These are phyloP conservation scores for Trametes elegans DNA, from an alignment of 768 basidiomycete species.

Conservation along the genomic window DNA sequence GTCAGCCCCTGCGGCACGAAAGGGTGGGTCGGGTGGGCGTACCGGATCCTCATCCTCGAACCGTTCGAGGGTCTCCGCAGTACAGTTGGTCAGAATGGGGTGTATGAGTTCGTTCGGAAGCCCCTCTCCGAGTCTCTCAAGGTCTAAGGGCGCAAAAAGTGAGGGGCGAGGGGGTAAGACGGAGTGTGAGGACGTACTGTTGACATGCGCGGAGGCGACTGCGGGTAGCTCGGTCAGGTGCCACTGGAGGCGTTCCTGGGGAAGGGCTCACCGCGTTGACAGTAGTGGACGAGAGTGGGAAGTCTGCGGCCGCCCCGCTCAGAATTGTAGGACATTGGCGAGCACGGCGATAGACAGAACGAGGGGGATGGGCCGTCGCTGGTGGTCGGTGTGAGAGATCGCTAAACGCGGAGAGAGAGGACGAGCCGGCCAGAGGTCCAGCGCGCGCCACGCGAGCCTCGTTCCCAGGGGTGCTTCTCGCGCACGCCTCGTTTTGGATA, in stretches of 20 bases:
- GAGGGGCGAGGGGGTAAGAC: neutral
- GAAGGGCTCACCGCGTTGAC: slow-evolving; percentile 62
- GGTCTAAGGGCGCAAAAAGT: slow-evolving; percentile 40
- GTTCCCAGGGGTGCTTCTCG: slow-evolving; percentile 15
- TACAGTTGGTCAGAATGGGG: slow-evolving; percentile 74
- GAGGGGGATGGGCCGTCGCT: too few species aligned
- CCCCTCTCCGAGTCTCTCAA: slow-evolving; percentile 60
- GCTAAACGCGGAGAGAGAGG: neutral
- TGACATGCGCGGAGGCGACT: slow-evolving; percentile 62
- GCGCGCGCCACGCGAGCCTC: slow-evolving; percentile 14
- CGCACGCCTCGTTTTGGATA: slow-evolving; percentile 13
- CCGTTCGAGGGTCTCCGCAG: slow-evolving; percentile 63
- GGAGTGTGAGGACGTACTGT: slow-evolving; percentile 44
- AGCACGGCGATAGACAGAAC: neutral
- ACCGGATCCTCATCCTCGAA: slow-evolving; percentile 58
- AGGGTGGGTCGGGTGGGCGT: slow-evolving; percentile 38
- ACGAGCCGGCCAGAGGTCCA: neutral
- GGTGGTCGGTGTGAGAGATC: slow-evolving; percentile 12
- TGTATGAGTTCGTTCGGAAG: slow-evolving; percentile 63
- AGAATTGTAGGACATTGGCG: slow-evolving; percentile 34
- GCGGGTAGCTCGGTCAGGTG: slow-evolving; percentile 18
- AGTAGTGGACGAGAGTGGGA: slow-evolving; percentile 63
- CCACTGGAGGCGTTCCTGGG: slow-evolving; percentile 8
- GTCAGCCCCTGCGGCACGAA: neutral
- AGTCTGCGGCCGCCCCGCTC: slow-evolving; percentile 42